phyloP scores from a whole-genome alignment of 2,329 filamentous ascomycete genomes.

The Aspergillus alliaceus region DNA sequence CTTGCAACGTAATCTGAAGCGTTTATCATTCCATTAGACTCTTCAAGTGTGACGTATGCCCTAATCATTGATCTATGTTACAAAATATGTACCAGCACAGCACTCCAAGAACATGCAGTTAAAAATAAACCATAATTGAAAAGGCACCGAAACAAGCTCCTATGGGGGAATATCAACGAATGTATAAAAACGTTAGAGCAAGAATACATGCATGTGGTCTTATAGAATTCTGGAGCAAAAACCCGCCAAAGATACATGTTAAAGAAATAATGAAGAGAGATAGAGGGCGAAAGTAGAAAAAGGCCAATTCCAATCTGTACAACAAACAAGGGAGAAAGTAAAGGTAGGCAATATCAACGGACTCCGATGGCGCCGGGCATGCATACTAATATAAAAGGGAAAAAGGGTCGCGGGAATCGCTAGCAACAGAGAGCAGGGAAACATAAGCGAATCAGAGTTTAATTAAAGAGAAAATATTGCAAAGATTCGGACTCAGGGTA shows the following conservation, averaged over 20 bases:
- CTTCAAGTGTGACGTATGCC: background rate
- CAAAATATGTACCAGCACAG: constrained; percentile 10
- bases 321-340: constrained; percentile 13
- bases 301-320: constrained; percentile 13
- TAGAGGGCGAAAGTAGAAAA: constrained; percentile 10
- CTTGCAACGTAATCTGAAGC: background rate
- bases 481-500: constrained; percentile 2
- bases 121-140: constrained; percentile 5
- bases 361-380: constrained; percentile 29
- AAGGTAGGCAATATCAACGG: constrained; percentile 13
- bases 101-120: constrained; percentile 1
- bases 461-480: background rate
- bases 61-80: constrained; percentile 6
- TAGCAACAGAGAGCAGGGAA: constrained; percentile 1
- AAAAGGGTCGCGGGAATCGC: background rate
- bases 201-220: constrained; percentile 14
- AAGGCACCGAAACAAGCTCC: constrained; percentile 13
- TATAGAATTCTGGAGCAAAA: constrained; percentile 10
- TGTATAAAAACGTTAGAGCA: background rate
- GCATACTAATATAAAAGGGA: constrained; percentile 17
- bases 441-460: background rate
- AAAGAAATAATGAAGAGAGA: constrained; percentile 7
- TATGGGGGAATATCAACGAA: constrained; percentile 13
- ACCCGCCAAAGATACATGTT: constrained; percentile 13
- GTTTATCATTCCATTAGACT: constrained; percentile 1